phyloP scores from a whole-genome alignment of 768 basidiomycete species.

The Inosperma sp. region DNA sequence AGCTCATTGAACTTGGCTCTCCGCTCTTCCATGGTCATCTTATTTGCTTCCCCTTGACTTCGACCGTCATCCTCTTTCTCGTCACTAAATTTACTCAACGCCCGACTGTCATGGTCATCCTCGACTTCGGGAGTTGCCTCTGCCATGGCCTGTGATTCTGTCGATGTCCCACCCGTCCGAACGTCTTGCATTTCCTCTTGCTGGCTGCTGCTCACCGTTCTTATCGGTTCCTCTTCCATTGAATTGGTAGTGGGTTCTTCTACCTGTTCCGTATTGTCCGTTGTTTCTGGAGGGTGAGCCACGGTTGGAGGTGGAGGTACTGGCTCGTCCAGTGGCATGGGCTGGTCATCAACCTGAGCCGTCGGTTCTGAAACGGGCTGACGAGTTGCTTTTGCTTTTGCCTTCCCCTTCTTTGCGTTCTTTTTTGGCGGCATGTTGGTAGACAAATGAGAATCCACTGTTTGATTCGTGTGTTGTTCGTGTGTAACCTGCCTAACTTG shows the following conservation, averaged over 20 bases:
- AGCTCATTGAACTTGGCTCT: slow-evolving; percentile 74
- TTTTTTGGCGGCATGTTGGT: slow-evolving; percentile 5
- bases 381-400: neutral
- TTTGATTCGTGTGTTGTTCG: neutral
- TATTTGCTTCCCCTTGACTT: slow-evolving; percentile 16
- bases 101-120: too few relatives aligned
- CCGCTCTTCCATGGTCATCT: slow-evolving; percentile 62
- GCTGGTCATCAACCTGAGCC: slow-evolving; percentile 16
- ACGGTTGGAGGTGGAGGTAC: slow-evolving; percentile 19
- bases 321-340: slow-evolving; percentile 22
- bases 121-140: too few relatives aligned
- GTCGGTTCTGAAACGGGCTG: neutral
- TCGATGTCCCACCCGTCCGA: too few relatives aligned
- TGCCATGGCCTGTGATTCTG: too few relatives aligned
- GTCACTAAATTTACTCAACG: slow-evolving; percentile 16
- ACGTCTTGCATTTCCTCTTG: too few relatives aligned
- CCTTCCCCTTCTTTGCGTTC: slow-evolving; percentile 5
- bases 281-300: slow-evolving; percentile 9
- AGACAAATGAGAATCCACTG: neutral
- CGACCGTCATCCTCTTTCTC: slow-evolving; percentile 23
- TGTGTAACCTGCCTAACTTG: too few relatives aligned
- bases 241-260: slow-evolving; percentile 18
- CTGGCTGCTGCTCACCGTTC: too few relatives aligned
- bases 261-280: slow-evolving; percentile 10
- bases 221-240: slow-evolving; percentile 18